phyloP scores from a whole-genome alignment of 257 asterid species.

The Nicotiana sylvestris region DNA sequence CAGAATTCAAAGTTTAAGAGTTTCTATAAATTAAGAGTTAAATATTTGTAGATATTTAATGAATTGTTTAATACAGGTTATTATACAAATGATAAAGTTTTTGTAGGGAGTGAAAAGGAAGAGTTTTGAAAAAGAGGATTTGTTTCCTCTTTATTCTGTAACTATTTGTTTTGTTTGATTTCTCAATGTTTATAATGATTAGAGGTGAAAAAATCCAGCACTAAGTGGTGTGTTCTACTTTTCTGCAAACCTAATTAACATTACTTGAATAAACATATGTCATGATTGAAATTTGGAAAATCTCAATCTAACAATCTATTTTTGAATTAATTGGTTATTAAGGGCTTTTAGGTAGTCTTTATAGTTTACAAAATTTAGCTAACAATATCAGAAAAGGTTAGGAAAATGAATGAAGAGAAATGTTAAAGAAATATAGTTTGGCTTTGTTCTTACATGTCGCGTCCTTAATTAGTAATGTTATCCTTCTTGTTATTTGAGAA shows the following conservation, averaged over 20 bases:
- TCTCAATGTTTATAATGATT: neutral
- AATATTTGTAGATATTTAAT: too few relatives aligned
- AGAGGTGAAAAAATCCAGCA: too few relatives aligned
- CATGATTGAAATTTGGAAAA: neutral
- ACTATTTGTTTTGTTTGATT: neutral
- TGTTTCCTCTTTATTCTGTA: neutral
- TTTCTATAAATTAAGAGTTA: accelerated
- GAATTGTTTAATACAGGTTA: neutral
- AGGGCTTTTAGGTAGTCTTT: neutral
- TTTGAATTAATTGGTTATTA: neutral
- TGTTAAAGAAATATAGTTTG: neutral
- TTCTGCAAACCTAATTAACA: too few relatives aligned
- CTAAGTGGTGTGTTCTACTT: too few relatives aligned
- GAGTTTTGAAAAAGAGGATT: neutral
- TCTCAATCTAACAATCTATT: too few relatives aligned
- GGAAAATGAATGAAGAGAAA: too few relatives aligned
- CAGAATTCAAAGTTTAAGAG: too few relatives aligned
- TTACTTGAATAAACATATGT: too few relatives aligned
- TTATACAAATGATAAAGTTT: neutral
- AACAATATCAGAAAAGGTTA: neutral
- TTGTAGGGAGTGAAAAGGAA: neutral
- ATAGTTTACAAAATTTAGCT: neutral
- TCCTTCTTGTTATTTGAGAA: neutral
- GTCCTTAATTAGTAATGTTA: too few relatives aligned
- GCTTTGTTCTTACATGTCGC: neutral